Evolutionary conservation across 768 basidiomycete species (phyloP).

Genomic region (Boletus fagicola): DNA sequence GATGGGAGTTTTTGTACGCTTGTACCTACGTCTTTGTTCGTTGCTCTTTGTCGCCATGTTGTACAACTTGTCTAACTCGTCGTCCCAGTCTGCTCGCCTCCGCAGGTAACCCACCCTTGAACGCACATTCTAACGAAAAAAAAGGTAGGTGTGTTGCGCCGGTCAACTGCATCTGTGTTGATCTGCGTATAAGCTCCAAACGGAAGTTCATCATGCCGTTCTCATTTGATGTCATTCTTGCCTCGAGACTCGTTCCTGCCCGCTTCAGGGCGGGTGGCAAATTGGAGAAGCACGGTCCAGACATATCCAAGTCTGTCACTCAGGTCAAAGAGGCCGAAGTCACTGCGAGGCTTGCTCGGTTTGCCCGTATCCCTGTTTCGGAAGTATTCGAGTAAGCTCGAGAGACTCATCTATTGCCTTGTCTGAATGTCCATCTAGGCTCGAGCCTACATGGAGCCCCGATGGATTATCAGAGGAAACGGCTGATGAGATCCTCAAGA

Average conservation of each 20-base stretch:
- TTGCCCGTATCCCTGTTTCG: conserved; percentile 26
- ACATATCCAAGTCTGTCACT: conserved; percentile 18
- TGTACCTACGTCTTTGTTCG: conserved; percentile 30
- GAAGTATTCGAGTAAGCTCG: conserved; percentile 26
- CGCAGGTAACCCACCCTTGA: conserved; percentile 33
- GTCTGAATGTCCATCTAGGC: conserved; percentile 13
- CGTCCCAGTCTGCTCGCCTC: conserved; percentile 22
- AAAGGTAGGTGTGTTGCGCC: conserved; percentile 12
- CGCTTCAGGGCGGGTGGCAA: conserved; percentile 16
- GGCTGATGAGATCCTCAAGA: conserved; percentile 17
- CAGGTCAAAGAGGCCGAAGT: conserved; percentile 23
- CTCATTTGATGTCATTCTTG: conserved; percentile 19
- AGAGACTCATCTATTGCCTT: background rate
- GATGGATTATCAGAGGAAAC: conserved; percentile 25
- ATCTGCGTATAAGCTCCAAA: conserved; percentile 12
- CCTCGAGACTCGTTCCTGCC: conserved; percentile 23
- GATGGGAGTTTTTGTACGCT: conserved; percentile 33
- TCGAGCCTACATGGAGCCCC: conserved; percentile 27
- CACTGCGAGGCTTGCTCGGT: conserved; percentile 22
- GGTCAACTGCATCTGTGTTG: background rate
- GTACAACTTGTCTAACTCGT: conserved; percentile 9
- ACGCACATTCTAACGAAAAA: conserved; percentile 10
- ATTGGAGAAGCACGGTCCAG: conserved; percentile 25
- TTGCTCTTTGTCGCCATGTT: conserved; percentile 1
- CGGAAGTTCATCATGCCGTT: conserved; percentile 23